Percentiles rank a stretch among this genome's conserved stretches.
Conservation (phyloP, 345 rosid species). For the Arabidopsis thaliana region DNA sequence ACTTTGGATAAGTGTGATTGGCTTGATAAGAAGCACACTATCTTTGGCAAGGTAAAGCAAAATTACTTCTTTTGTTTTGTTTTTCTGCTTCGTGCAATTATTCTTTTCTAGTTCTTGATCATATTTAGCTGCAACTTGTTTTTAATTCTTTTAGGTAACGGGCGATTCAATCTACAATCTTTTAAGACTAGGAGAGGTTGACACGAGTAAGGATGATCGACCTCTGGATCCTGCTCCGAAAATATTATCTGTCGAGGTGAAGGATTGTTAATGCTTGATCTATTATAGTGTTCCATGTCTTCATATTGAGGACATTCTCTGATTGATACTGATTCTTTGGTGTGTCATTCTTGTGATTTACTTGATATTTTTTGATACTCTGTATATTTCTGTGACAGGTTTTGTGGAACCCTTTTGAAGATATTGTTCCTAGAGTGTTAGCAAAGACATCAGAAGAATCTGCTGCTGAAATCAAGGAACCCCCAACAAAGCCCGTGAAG, state of each 20-base stretch:
- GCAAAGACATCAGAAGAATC: constrained; percentile 48
- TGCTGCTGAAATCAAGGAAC: constrained; percentile 60
- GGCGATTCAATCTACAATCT: constrained; percentile 92
- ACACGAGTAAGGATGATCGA: constrained; percentile 71
- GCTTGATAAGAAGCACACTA: constrained; percentile 84
- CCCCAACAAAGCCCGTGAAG: constrained; percentile 78
- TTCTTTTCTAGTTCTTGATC: constrained; percentile 14
- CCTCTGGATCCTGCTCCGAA: constrained; percentile 83
- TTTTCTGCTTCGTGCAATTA: constrained; percentile 2
- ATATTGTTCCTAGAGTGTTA: constrained; percentile 72
- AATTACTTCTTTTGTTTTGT: background rate
- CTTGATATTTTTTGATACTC: background rate
- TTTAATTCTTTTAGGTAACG: constrained; percentile 59
- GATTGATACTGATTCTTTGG: constrained; percentile 5
- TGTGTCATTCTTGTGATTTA: constrained; percentile 20
- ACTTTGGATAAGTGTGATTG: constrained; percentile 92
- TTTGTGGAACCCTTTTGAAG: constrained; percentile 95
- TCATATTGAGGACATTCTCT: constrained; percentile 1
- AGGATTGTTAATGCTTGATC: constrained; percentile 16
- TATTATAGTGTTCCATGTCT: constrained; percentile 4
- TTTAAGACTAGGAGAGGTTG: constrained; percentile 74
- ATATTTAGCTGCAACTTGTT: constrained; percentile 36
- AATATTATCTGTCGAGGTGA: constrained; percentile 80
- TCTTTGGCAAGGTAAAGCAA: constrained; percentile 79
- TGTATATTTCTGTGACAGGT: constrained; percentile 53